These are phyloP conservation scores for Daedaleopsis sinensis DNA, from an alignment of 768 basidiomycete genomes.

Conservation along the genomic window DNA sequence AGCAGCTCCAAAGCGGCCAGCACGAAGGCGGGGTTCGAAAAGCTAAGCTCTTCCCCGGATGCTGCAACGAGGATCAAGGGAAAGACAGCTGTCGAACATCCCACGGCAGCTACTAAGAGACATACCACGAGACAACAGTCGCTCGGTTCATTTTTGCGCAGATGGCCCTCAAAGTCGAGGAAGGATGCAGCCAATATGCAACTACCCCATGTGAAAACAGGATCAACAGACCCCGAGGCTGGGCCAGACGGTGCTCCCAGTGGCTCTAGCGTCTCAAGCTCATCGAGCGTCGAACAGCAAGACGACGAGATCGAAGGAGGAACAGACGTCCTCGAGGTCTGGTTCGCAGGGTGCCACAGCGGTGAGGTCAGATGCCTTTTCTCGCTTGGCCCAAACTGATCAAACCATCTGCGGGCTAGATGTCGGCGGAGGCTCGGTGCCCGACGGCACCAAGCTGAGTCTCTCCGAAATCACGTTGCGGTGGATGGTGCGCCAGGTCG, in stretches of 20 bases:
- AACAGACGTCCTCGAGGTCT: slow-evolving; percentile 75
- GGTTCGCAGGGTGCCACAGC: slow-evolving; percentile 75
- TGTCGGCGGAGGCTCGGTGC: slow-evolving; percentile 66
- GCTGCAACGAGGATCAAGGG: neutral
- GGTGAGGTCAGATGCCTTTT: slow-evolving; percentile 40
- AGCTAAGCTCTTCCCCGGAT: neutral
- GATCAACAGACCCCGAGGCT: neutral
- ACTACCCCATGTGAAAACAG: neutral
- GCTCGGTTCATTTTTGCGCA: neutral
- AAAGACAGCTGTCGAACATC: neutral
- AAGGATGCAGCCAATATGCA: neutral
- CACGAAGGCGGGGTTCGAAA: neutral
- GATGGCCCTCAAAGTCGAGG: neutral
- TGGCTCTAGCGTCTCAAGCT: neutral
- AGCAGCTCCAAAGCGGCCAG: neutral
- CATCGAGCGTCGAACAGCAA: neutral
- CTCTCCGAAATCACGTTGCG: slow-evolving; percentile 66
- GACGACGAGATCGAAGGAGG: slow-evolving; percentile 2
- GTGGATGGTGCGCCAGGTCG: slow-evolving; percentile 80
- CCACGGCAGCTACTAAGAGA: neutral
- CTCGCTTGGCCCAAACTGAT: neutral
- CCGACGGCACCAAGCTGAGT: slow-evolving; percentile 42
- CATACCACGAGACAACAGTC: neutral
- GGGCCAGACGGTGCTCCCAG: neutral
- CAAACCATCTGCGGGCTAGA: slow-evolving; percentile 40